Conservation (phyloP, 495 filamentous ascomycete species). For the Echria macrotheca region DNA sequence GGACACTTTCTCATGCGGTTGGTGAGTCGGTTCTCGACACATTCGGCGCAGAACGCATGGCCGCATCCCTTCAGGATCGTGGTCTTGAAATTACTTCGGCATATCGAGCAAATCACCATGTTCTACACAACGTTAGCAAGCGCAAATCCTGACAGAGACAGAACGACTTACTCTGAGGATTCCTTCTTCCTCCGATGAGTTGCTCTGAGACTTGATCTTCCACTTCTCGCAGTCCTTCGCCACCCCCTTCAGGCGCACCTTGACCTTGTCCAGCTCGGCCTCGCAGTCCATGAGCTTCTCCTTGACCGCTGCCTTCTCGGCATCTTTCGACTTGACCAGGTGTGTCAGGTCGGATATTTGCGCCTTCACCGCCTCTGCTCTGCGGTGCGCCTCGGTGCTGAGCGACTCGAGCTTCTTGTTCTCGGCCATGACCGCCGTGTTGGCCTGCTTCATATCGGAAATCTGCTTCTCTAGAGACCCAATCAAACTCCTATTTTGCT, state of each 20-base stretch:
- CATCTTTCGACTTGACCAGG: constrained; percentile 67
- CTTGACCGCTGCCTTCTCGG: constrained; percentile 52
- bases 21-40: constrained; percentile 76
- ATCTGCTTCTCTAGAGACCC: constrained; percentile 85
- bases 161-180: constrained; percentile 66
- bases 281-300: constrained; percentile 53
- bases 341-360: constrained; percentile 73
- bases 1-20: constrained; percentile 94
- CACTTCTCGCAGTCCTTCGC: constrained; percentile 72
- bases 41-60: constrained; percentile 90
- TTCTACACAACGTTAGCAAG: constrained; percentile 52
- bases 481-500: constrained; percentile 53
- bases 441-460: constrained; percentile 69
- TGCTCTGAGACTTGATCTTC: constrained; percentile 74
- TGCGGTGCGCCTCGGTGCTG: constrained; percentile 59
- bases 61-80: constrained; percentile 88
- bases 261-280: constrained; percentile 65
- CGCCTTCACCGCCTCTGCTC: constrained; percentile 63
- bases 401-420: constrained; percentile 66
- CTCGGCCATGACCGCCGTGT: constrained; percentile 60
- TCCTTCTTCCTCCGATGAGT: constrained; percentile 74
- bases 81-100: constrained; percentile 86
- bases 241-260: constrained; percentile 65
- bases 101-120: constrained; percentile 85
- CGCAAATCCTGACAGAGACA: not conserved